Evolutionary conservation across 1,139 yeast species (phyloP), one percentile per base, ranked within the genome.

Genomic region (Diutina scorzettiae): DNA sequence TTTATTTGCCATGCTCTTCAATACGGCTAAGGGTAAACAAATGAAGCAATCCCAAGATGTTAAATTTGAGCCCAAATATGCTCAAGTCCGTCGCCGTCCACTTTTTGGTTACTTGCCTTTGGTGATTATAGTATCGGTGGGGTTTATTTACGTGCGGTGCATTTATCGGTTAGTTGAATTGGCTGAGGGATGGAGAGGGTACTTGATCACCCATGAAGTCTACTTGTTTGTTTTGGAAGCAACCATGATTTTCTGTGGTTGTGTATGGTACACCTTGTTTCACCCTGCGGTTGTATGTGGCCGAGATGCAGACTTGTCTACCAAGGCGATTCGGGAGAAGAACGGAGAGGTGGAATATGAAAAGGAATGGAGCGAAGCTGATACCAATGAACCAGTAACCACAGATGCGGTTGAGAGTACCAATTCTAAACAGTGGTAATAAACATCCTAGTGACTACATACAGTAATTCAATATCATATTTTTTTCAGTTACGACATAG

Each of bases 171-270:
- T 62, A n/a, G 53, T 55, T 23, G 67, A 63, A 46, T 49, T 62
- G 37, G 44, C 54, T 2, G 55, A 59, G 45, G 66, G 67, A n/a
- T 62, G 66, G 66, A 45, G 51, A 18, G 67, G 66, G 1, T 55
- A 52, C 49, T 53, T 62, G 47, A 62, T 62, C 37, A 58, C 61
- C 2, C 63, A 58, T 44, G 66, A 63, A 43, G 50, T 47, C 19
- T 62, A 44, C 41, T 49, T 62, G 23, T 48, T 60, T 50, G 48
- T 54, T 2, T 48, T 62, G 37, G 67, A 63, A 43, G 65, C 58
- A 1, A 37, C 55, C 24, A 47, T 53, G 49, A 49, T 53, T 7
- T 51, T 54, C 41, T 44, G 58, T 17, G 45, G 62, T 12, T 48
- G 55, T 33, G 32, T 49, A 2, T 39, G 55, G 11, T 54, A 47